Conservation (phyloP, 306 rosid species). For the Lupinus albus region DNA sequence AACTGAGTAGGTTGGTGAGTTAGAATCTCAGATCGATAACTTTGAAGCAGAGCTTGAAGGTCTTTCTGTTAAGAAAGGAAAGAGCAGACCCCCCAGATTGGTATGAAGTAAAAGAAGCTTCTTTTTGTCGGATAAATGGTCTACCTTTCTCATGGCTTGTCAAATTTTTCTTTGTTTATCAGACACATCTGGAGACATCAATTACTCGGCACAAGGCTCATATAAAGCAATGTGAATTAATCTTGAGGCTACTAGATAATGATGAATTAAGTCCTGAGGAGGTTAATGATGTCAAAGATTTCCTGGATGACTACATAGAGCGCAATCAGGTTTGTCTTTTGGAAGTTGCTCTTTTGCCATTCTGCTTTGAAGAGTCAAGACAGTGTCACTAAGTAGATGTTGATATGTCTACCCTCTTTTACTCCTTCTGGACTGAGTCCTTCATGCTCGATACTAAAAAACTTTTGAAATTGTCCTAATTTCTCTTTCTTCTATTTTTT, state of each 20-base stretch:
- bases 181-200: conserved; percentile 79
- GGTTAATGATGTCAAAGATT: conserved; percentile 83
- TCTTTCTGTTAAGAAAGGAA: conserved; percentile 75
- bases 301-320: conserved; percentile 82
- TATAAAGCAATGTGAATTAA: conserved; percentile 76
- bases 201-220: conserved; percentile 87
- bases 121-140: conserved; percentile 23
- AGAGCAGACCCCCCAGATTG: conserved; percentile 78
- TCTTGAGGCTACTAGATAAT: conserved; percentile 82
- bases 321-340: conserved; percentile 72
- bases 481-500: not conserved
- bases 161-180: conserved; percentile 36
- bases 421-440: conserved; percentile 5
- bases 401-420: conserved; percentile 10
- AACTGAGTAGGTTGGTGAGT: conserved; percentile 67
- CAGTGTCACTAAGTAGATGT: not conserved
- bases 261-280: conserved; percentile 90
- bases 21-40: conserved; percentile 80
- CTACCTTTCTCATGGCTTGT: conserved; percentile 33
- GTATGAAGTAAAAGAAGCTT: conserved; percentile 45
- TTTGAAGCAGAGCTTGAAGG: conserved; percentile 94
- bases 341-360: not conserved
- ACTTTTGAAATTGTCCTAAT: conserved; percentile 4
- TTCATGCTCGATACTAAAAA: not conserved
- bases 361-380: not conserved